Evolutionary conservation across 2,329 filamentous ascomycete genomes (phyloP).

Genomic region (Trichoderma oligosporum): DNA sequence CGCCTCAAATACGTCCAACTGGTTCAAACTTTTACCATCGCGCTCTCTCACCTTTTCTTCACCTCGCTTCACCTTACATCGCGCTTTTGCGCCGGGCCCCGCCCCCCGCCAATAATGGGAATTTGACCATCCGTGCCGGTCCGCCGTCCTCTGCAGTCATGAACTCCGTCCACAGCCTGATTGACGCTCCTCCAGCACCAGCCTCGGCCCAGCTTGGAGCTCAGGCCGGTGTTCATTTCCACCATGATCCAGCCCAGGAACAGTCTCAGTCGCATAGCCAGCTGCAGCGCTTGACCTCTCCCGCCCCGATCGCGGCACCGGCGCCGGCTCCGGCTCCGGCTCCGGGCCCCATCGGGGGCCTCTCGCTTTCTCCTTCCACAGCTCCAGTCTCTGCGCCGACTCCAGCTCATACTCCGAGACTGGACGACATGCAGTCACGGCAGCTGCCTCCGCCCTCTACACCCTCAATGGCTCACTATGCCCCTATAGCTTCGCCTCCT

Average conservation of each 20-base stretch:
- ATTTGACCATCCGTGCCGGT: conserved; percentile 19
- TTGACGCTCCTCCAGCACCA: conserved; percentile 28
- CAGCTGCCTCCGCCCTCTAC: conserved; percentile 19
- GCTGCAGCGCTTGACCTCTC: conserved; percentile 15
- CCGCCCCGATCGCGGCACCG: conserved; percentile 10
- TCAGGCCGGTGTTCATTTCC: conserved; percentile 13
- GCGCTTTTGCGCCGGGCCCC: conserved; percentile 16
- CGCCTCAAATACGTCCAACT: not conserved
- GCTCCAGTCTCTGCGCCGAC: conserved; percentile 20
- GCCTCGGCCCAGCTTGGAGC: conserved; percentile 10
- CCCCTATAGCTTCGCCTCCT: conserved; percentile 32
- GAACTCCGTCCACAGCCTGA: conserved; percentile 40
- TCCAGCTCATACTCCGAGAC: conserved; percentile 19
- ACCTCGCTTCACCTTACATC: conserved; percentile 17
- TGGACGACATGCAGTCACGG: conserved; percentile 14
- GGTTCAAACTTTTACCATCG: conserved; percentile 10
- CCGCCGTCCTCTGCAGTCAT: conserved; percentile 28
- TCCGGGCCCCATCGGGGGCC: conserved; percentile 18
- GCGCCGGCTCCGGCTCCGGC: conserved; percentile 14
- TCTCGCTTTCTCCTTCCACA: conserved; percentile 18
- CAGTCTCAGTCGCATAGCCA: conserved; percentile 10
- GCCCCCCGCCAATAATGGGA: conserved; percentile 20
- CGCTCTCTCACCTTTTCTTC: conserved; percentile 18
- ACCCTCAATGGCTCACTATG: conserved; percentile 21
- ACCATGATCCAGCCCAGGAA: conserved; percentile 15